phyloP scores from a whole-genome alignment of 2,329 filamentous ascomycete species.

The Orbilia brochopaga region DNA sequence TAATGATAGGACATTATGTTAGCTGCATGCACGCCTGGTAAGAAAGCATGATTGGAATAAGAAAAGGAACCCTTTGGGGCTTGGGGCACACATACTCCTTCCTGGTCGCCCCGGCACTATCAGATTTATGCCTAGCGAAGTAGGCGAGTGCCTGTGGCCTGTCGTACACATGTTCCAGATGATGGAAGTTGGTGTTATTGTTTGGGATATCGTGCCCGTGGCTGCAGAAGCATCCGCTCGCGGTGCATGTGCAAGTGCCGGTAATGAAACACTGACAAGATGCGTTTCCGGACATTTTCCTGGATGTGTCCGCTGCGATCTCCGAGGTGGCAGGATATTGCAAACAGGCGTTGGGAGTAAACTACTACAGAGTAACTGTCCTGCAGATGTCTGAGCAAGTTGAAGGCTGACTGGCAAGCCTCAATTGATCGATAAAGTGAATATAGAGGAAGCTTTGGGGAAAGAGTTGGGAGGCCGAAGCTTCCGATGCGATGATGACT shows the following conservation, averaged over 20 bases:
- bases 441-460: too few species aligned
- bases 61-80: not conserved
- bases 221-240: not conserved
- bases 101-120: not conserved
- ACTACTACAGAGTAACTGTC: too few species aligned
- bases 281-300: not conserved
- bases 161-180: too few species aligned
- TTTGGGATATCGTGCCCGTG: not conserved
- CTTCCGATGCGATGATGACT: too few species aligned
- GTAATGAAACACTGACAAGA: not conserved
- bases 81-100: not conserved
- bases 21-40: not conserved
- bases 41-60: not conserved
- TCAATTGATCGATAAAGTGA: too few species aligned
- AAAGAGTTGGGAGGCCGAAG: too few species aligned
- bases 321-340: too few species aligned
- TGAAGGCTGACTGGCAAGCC: too few species aligned
- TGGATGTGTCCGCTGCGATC: not conserved
- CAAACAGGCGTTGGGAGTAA: too few species aligned
- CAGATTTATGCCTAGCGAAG: not conserved
- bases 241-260: not conserved
- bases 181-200: not conserved
- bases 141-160: not conserved
- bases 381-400: too few species aligned
- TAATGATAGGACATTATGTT: not conserved